A percentile compares a stretch with the other conserved stretches of the same genome.
Evolutionary conservation across 2,329 filamentous ascomycete genomes (phyloP).

Genomic region (Aspergillus chevalieri): DNA sequence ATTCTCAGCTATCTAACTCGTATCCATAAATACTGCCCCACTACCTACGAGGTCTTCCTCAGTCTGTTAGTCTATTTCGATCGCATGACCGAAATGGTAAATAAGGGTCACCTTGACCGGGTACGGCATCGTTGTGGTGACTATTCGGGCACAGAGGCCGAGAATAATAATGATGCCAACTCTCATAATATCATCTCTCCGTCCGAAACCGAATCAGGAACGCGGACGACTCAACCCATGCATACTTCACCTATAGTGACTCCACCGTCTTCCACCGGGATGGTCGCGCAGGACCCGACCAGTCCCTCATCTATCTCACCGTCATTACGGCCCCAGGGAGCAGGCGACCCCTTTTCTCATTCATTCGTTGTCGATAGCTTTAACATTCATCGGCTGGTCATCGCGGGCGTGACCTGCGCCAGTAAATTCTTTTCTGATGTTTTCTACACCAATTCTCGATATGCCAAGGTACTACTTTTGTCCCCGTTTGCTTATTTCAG

Average conservation of each 20-base stretch:
- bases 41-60: slow-evolving; percentile 95
- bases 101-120: slow-evolving; percentile 67
- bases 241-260: slow-evolving; percentile 30
- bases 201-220: slow-evolving; percentile 15
- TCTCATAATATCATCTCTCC: slow-evolving; percentile 1
- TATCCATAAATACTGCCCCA: slow-evolving; percentile 98
- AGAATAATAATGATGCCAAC: neutral
- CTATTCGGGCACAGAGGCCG: slow-evolving; percentile 10
- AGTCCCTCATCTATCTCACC: slow-evolving; percentile 29
- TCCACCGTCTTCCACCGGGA: slow-evolving; percentile 30
- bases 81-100: slow-evolving; percentile 95
- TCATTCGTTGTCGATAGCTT: slow-evolving; percentile 97
- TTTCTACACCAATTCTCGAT: slow-evolving; percentile 98
- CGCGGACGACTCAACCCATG: slow-evolving; percentile 15
- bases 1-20: slow-evolving; percentile 92
- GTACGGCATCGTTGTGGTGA: slow-evolving; percentile 31
- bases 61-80: slow-evolving; percentile 96
- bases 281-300: slow-evolving; percentile 29
- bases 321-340: slow-evolving; percentile 30
- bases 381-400: slow-evolving; percentile 95
- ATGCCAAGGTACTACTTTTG: slow-evolving; percentile 72
- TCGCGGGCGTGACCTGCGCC: slow-evolving; percentile 93
- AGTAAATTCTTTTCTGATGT: slow-evolving; percentile 99
- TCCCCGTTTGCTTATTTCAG: neutral
- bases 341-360: slow-evolving; percentile 54